Conservation (phyloP, 176 grass and related monocot species). For the Eragrostis nindensis region DNA sequence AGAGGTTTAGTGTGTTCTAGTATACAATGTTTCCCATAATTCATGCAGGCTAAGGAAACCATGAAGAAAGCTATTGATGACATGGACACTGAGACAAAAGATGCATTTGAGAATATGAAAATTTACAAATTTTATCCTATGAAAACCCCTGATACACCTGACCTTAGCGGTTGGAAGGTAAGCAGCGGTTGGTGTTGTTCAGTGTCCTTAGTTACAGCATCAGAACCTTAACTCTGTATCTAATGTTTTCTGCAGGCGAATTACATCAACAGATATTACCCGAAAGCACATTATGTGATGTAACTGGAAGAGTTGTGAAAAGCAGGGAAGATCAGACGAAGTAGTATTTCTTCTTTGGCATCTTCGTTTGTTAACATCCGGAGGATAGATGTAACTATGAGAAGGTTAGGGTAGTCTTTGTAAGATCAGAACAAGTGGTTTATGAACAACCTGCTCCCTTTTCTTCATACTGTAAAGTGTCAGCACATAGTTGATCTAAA, state of each 20-base stretch:
- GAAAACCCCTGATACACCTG: conserved; percentile 66
- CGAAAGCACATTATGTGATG: conserved; percentile 65
- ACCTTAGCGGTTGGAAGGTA: conserved; percentile 83
- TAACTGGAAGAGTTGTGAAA: conserved; percentile 41
- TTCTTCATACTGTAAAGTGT: too few relatives aligned
- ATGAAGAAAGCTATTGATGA: conserved; percentile 83
- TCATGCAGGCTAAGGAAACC: conserved; percentile 73
- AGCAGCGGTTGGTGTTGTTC: not conserved
- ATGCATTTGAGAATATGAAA: conserved; percentile 69
- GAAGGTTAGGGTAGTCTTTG: conserved; percentile 10
- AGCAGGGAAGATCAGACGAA: not conserved
- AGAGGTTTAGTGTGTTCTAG: not conserved
- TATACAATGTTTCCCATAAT: conserved; percentile 27
- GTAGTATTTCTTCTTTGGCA: conserved; percentile 6
- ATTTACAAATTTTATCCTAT: conserved; percentile 96
- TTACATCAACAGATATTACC: conserved; percentile 86
- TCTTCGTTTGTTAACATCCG: conserved; percentile 27
- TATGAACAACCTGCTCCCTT: too few relatives aligned
- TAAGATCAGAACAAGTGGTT: not conserved
- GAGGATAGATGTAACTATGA: conserved; percentile 25
- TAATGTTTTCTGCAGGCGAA: conserved; percentile 45
- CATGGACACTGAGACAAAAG: conserved; percentile 72
- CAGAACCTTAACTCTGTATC: not conserved
- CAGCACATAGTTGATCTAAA: not conserved
- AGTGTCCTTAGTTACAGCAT: not conserved